phyloP scores from a whole-genome alignment of 345 rosid genomes.

The Lepidium sativum region DNA sequence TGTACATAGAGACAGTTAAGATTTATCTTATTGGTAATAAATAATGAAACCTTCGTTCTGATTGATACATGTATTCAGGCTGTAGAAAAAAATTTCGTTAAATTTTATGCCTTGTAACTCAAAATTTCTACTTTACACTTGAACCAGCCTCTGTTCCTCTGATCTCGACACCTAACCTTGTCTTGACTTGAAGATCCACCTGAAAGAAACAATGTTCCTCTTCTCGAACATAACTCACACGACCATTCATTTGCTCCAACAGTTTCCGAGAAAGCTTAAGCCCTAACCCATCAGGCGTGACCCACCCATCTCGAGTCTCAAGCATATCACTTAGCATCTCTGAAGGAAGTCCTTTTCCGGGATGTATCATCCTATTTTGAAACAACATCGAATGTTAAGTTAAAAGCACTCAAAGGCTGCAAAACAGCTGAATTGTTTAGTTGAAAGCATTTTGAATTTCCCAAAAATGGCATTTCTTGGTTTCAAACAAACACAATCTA shows the following conservation, averaged over 20 bases:
- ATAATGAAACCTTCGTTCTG: neutral
- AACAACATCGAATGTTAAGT: neutral
- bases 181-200: slow-evolving; percentile 41
- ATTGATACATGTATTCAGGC: neutral
- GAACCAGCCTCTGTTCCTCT: slow-evolving; percentile 9
- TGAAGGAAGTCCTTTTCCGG: slow-evolving; percentile 63
- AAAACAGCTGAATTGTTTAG: neutral
- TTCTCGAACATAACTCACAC: slow-evolving; percentile 43
- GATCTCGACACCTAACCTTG: slow-evolving; percentile 22
- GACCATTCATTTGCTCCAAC: slow-evolving; percentile 49
- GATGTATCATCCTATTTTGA: slow-evolving; percentile 53
- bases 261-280: slow-evolving; percentile 47
- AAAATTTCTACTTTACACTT: slow-evolving; percentile 6
- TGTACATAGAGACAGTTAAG: neutral
- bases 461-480: neutral
- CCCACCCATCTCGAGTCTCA: slow-evolving; percentile 37
- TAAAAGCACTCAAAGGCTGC: neutral
- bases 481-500: neutral
- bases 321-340: slow-evolving; percentile 54
- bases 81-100: neutral
- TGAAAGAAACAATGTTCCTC: slow-evolving; percentile 41
- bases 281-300: slow-evolving; percentile 46
- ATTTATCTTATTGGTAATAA: neutral
- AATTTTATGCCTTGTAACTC: neutral
- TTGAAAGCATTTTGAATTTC: neutral